Evolutionary conservation across 2,329 filamentous ascomycete genomes (phyloP).

Genomic region (Ilyonectria destructans): DNA sequence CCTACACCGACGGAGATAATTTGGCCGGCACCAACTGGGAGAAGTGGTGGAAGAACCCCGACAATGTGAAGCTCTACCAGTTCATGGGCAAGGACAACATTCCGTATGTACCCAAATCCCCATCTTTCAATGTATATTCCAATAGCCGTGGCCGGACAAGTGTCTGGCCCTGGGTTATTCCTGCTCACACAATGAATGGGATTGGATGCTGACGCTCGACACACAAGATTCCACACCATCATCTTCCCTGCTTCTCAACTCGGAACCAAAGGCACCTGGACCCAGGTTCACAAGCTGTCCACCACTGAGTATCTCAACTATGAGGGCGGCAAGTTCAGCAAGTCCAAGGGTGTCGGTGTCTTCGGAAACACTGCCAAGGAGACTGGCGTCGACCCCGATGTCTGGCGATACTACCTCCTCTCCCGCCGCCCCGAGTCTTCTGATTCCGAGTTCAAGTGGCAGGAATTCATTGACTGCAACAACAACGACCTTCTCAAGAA

Average conservation of each 20-base stretch:
- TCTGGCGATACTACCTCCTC: conserved; percentile 95
- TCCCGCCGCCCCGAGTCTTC: conserved; percentile 88
- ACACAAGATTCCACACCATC: conserved; percentile 76
- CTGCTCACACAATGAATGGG: not conserved
- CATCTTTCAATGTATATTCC: not conserved
- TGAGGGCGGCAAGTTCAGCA: conserved; percentile 92
- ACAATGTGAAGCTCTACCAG: conserved; percentile 91
- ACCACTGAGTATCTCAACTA: conserved; percentile 92
- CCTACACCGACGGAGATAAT: conserved; percentile 77
- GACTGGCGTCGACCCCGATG: conserved; percentile 86
- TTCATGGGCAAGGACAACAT: conserved; percentile 88
- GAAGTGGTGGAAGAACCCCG: conserved; percentile 93
- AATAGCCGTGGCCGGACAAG: not conserved
- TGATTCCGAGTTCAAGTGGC: conserved; percentile 94
- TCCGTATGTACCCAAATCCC: conserved; percentile 69
- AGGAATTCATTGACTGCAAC: conserved; percentile 85
- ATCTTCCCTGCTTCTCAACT: conserved; percentile 93
- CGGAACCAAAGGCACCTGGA: conserved; percentile 89
- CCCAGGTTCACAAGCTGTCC: conserved; percentile 88
- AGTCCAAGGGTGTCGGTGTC: conserved; percentile 90
- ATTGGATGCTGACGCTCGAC: conserved; percentile 6
- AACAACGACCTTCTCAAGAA: conserved; percentile 90
- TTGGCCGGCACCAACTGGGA: conserved; percentile 80
- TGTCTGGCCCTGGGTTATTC: not conserved
- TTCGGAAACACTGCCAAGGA: conserved; percentile 93